Evolutionary conservation across 805 yeast genomes (phyloP), one percentile per base, ranked within the genome.

Genomic region (Clavispora fructus): DNA sequence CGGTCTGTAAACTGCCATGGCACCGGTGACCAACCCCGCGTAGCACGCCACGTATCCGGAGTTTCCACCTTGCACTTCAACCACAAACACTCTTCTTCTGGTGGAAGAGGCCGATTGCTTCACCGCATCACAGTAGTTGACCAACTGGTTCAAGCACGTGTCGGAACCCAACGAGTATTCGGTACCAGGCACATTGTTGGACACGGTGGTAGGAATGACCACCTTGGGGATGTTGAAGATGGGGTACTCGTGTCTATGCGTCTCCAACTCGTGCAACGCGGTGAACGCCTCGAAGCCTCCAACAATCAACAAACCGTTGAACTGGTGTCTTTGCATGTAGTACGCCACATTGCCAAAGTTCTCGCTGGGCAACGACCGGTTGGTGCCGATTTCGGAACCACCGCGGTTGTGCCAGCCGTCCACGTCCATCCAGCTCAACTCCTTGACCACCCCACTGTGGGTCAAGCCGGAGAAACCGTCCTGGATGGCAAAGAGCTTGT

Each of bases 201-300:
- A 90, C 53, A 94, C 88, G 2, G 99, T 94, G 2, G 98, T 92
- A 10, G 99, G 99, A 54, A 94, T 77, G 57, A 88, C 80, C 37
- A 87, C 86, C 87, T 92, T 84, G 52, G 99, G 99, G 54, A 94
- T 90, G 67, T 92, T 82, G 72, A 94, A 87, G 27, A 92, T 82
- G 39, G 99, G 98, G 69, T 89, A 94, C 48, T 80, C 71, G 13
- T 63, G 55, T 65, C 97, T 80, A 29, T 94, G 89, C 55, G 77
- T 75, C 56, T 87, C 85, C 54, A 94, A 77, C 71, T 90, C 87
- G 58, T 87, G 81, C 56, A 94, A 76, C 1, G 97, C 81, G 10
- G 77, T 77, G 75, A 83, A 94, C n/a, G 97, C 98, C 74, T 94
- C 99, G 62, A 91, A 94, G 0, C 99, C 99, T 56, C 99, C 99